These are phyloP conservation scores for Byssochlamys sp. DNA, from an alignment of 2,329 filamentous ascomycete genomes.

Conservation along the genomic window DNA sequence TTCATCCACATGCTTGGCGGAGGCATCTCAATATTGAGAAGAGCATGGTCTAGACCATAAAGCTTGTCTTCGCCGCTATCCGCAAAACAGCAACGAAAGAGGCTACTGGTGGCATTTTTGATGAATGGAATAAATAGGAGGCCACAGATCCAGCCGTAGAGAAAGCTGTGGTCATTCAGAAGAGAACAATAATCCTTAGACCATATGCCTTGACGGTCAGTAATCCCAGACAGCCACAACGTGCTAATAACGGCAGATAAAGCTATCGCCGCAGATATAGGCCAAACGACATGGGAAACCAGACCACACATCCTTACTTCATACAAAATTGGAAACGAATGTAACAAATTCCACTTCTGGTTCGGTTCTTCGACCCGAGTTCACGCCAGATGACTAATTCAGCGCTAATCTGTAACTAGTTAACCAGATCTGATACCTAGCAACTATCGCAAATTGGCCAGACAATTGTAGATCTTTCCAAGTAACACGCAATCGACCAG, in stretches of 20 bases:
- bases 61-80: slow-evolving; percentile 7
- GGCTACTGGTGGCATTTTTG: not conserved
- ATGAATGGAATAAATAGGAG: not conserved
- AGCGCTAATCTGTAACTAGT: too few relatives aligned
- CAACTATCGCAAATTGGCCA: too few relatives aligned
- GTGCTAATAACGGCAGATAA: not conserved
- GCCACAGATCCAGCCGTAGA: not conserved
- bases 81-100: not conserved
- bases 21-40: slow-evolving; percentile 43
- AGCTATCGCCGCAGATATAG: not conserved
- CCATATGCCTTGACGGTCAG: not conserved
- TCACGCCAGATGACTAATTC: too few relatives aligned
- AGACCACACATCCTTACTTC: not conserved
- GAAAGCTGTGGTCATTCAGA: not conserved
- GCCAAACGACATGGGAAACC: not conserved
- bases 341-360: too few relatives aligned
- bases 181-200: not conserved
- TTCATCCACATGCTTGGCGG: slow-evolving; percentile 54
- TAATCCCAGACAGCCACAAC: not conserved
- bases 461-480: too few relatives aligned
- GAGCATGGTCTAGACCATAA: slow-evolving; percentile 49
- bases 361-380: too few relatives aligned
- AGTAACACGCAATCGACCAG: too few relatives aligned
- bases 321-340: not conserved
- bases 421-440: too few relatives aligned